Percentiles rank a stretch among this genome's conserved stretches.
Conservation (phyloP, 2,329 filamentous ascomycete genomes). For the Pezicula rhizophila region DNA sequence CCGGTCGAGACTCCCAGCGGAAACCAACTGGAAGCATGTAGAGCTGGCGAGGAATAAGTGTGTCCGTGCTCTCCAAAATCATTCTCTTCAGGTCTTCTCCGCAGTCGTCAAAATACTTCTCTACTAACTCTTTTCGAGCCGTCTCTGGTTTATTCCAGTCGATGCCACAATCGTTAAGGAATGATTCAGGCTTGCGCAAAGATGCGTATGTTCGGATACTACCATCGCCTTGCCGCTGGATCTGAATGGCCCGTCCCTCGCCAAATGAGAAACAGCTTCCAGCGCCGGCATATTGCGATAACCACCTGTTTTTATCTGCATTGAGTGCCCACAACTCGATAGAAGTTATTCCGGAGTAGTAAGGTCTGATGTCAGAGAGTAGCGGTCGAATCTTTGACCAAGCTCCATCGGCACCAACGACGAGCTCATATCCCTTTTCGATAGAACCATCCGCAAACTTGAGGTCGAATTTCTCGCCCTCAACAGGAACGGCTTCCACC, state of each 20-base stretch:
- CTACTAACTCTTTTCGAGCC: conserved; percentile 9
- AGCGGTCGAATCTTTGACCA: conserved; percentile 32
- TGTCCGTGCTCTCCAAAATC: conserved; percentile 11
- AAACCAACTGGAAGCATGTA: conserved; percentile 29
- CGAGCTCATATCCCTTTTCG: conserved; percentile 25
- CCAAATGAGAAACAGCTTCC: conserved; percentile 29
- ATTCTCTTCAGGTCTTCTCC: conserved; percentile 14
- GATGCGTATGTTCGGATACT: conserved; percentile 26
- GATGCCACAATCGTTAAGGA: conserved; percentile 18
- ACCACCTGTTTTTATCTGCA: conserved; percentile 27
- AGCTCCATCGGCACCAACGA: conserved; percentile 31
- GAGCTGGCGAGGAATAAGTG: conserved; percentile 12
- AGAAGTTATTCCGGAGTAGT: conserved; percentile 31
- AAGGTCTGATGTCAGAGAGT: conserved; percentile 30
- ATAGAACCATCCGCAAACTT: conserved; percentile 16
- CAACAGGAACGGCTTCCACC: neutral
- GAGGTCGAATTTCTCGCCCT: conserved; percentile 6
- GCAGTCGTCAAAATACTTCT: conserved; percentile 14
- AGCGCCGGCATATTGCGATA: conserved; percentile 31
- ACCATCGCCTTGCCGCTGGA: conserved; percentile 36
- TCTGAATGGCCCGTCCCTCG: conserved; percentile 26
- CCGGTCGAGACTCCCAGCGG: conserved; percentile 23
- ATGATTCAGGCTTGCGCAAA: conserved; percentile 17
- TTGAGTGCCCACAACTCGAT: conserved; percentile 27
- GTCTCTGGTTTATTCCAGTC: conserved; percentile 11